These are phyloP conservation scores for Erodium maritimum DNA, from an alignment of 345 rosid genomes.

Conservation along the genomic window DNA sequence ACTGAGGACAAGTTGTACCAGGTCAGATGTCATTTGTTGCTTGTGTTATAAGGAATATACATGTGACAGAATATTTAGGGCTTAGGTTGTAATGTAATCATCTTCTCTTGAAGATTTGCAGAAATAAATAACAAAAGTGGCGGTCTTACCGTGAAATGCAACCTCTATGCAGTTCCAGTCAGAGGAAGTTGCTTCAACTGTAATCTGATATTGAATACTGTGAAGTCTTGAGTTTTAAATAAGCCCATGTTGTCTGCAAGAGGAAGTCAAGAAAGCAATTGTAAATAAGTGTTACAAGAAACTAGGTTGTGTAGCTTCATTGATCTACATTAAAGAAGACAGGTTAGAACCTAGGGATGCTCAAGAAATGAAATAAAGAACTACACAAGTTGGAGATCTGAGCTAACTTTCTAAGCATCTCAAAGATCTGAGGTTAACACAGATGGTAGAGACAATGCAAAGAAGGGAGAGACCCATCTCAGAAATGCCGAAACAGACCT, in stretches of 20 bases:
- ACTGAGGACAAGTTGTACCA: neutral
- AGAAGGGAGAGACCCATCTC: neutral
- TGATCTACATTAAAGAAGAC: slow-evolving; percentile 4
- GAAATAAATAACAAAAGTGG: no score
- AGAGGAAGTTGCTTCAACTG: neutral
- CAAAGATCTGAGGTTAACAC: no score
- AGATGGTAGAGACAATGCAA: neutral
- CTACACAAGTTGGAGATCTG: slow-evolving; percentile 4
- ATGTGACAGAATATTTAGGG: no score
- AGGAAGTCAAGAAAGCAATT: slow-evolving; percentile 2
- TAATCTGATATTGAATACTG: neutral
- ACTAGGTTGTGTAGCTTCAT: neutral
- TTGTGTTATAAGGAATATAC: no score
- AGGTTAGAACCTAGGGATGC: slow-evolving; percentile 11
- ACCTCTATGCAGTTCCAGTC: no score
- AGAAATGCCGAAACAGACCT: slow-evolving; percentile 27
- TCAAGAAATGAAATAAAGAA: slow-evolving; percentile 10
- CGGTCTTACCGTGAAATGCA: no score
- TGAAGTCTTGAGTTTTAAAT: neutral
- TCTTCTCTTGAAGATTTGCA: no score
- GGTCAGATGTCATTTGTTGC: no score
- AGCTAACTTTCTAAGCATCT: slow-evolving; percentile 2
- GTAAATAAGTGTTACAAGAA: neutral
- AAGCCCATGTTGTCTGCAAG: neutral
- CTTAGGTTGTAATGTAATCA: no score